Evolutionary conservation across 148 eudicot genomes (phyloP).

Genomic region (Gaultheria prostrata): DNA sequence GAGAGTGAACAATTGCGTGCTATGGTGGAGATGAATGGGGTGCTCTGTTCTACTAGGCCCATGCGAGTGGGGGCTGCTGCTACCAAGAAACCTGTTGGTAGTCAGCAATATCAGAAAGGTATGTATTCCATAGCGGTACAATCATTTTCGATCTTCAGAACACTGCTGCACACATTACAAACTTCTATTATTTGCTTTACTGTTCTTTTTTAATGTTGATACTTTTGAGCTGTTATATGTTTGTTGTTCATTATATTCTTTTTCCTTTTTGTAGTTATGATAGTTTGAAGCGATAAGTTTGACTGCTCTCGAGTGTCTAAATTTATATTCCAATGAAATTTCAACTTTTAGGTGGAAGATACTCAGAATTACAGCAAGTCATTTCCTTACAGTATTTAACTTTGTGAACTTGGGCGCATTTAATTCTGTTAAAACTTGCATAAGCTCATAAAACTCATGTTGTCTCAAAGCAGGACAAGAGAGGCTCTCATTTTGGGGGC

Average conservation of each 20-base stretch:
- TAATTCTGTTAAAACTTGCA: slow-evolving; percentile 45
- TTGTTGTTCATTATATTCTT: slow-evolving; percentile 12
- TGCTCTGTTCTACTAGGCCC: slow-evolving; percentile 72
- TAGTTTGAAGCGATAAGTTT: slow-evolving; percentile 24
- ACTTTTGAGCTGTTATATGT: slow-evolving; percentile 18
- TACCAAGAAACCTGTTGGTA: slow-evolving; percentile 58
- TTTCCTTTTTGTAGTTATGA: background rate
- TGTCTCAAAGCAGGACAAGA: slow-evolving; percentile 96
- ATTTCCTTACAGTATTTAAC: slow-evolving; percentile 72
- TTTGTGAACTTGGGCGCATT: slow-evolving; percentile 54
- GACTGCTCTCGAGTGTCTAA: slow-evolving; percentile 26
- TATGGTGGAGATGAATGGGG: slow-evolving; percentile 92
- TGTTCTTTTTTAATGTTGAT: background rate
- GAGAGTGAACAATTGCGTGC: slow-evolving; percentile 92
- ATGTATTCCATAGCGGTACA: background rate
- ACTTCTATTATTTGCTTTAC: background rate
- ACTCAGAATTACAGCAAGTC: slow-evolving; percentile 33
- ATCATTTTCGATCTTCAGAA: background rate
- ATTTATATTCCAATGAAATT: slow-evolving; percentile 28
- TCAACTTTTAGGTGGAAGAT: slow-evolving; percentile 38
- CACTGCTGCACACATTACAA: background rate
- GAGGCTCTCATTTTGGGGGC: slow-evolving; percentile 98
- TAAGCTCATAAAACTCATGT: slow-evolving; percentile 75
- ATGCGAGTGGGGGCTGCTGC: slow-evolving; percentile 97
- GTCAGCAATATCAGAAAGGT: slow-evolving; percentile 68